A percentile compares a stretch with the other conserved stretches of the same genome.
These are phyloP conservation scores for Mrakia gelida DNA, from an alignment of 768 basidiomycete genomes.

Conservation along the genomic window DNA sequence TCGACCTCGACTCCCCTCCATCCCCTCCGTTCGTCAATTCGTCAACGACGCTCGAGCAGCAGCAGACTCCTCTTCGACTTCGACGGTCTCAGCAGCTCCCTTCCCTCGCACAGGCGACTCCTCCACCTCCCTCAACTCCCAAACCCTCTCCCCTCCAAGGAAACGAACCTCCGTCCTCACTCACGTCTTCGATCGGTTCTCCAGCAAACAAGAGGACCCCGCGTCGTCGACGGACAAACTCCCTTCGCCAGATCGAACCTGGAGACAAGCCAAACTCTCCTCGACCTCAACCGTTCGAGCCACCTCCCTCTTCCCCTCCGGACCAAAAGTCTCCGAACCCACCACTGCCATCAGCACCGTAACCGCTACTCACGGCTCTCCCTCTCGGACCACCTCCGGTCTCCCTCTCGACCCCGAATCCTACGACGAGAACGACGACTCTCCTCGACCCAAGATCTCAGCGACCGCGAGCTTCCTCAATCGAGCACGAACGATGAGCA, in stretches of 20 bases:
- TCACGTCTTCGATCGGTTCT: conserved; percentile 14
- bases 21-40: conserved; percentile 4
- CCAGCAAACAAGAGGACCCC: neutral
- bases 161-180: conserved; percentile 3
- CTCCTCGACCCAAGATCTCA: neutral
- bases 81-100: neutral
- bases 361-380: neutral
- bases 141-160: neutral
- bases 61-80: neutral
- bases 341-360: conserved; percentile 13
- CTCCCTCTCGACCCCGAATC: neutral
- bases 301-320: conserved; percentile 3
- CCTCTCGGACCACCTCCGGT: neutral
- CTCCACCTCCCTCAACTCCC: neutral
- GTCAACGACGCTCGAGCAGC: neutral
- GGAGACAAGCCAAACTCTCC: neutral
- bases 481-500: neutral
- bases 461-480: neutral
- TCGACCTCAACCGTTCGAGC: conserved; percentile 7
- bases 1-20: conserved; percentile 6
- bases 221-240: neutral
- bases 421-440: neutral
- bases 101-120: neutral
- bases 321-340: conserved; percentile 5
- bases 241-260: neutral